These are phyloP conservation scores for Magnolia changhungtana DNA, from an alignment of 164 flowering plant species.

Conservation along the genomic window DNA sequence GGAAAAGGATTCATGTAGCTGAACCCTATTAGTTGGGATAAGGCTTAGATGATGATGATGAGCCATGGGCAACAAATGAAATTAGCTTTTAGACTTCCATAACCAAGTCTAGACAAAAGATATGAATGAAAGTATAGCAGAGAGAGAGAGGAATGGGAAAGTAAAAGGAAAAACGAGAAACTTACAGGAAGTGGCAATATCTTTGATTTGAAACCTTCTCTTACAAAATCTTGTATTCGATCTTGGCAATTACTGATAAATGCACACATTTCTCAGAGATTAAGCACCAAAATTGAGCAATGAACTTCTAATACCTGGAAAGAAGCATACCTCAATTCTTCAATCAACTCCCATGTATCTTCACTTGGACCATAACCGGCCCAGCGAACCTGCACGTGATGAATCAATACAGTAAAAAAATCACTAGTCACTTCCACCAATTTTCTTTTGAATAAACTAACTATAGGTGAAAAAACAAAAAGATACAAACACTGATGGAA, in stretches of 20 bases:
- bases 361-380: conserved; percentile 57
- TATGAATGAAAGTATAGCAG: neutral
- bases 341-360: conserved; percentile 69
- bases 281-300: neutral
- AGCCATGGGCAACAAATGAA: too few relatives aligned
- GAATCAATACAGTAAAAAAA: too few relatives aligned
- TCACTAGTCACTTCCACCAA: too few relatives aligned
- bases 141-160: neutral
- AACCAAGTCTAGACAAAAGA: too few relatives aligned
- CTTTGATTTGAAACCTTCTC: conserved; percentile 41
- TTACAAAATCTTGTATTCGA: conserved; percentile 45
- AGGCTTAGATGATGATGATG: too few relatives aligned
- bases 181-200: conserved; percentile 67
- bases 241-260: conserved; percentile 52
- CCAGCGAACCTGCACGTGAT: conserved; percentile 56
- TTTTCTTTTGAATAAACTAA: too few relatives aligned
- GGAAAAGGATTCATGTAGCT: too few relatives aligned
- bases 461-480: too few relatives aligned
- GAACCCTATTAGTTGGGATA: too few relatives aligned
- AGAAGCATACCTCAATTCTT: conserved; percentile 41
- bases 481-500: too few relatives aligned
- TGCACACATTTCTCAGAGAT: neutral
- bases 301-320: neutral
- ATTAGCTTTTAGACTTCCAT: too few relatives aligned
- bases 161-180: neutral